phyloP scores from a whole-genome alignment of 2,329 filamentous ascomycete species.

The Cladosporium phlei region DNA sequence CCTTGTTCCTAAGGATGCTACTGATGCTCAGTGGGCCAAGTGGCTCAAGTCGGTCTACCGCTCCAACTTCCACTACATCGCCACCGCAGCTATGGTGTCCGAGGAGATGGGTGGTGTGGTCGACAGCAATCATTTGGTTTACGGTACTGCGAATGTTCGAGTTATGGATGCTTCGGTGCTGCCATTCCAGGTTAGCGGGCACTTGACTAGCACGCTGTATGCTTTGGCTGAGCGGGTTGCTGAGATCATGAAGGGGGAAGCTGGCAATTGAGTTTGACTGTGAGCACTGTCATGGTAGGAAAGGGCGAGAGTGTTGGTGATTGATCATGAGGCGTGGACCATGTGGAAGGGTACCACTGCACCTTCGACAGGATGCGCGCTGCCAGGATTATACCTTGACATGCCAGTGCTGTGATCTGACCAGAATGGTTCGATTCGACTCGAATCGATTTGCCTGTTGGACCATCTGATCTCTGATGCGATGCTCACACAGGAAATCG shows the following conservation, averaged over 20 bases:
- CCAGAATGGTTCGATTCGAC: too few species aligned
- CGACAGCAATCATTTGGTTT: constrained; percentile 21
- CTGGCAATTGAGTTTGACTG: constrained; percentile 7
- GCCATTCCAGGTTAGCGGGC: constrained; percentile 20
- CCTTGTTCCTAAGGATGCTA: constrained; percentile 10
- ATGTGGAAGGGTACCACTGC: too few species aligned
- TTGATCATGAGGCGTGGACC: too few species aligned
- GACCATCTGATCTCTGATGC: too few species aligned
- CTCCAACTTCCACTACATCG: constrained; percentile 21
- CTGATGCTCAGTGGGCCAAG: constrained; percentile 19
- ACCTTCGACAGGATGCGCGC: too few species aligned
- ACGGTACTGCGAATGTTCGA: constrained; percentile 23
- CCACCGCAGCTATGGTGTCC: constrained; percentile 18
- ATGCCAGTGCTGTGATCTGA: too few species aligned
- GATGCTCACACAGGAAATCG: too few species aligned
- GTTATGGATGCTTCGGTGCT: constrained; percentile 31
- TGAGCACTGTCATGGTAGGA: too few species aligned
- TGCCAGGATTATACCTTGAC: too few species aligned
- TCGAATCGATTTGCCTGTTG: too few species aligned
- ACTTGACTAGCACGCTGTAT: constrained; percentile 23
- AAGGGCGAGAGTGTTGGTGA: too few species aligned
- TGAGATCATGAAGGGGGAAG: constrained; percentile 20
- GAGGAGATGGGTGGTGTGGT: constrained; percentile 21
- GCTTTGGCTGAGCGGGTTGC: constrained; percentile 26
- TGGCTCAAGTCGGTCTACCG: constrained; percentile 23